These are phyloP conservation scores for Kitagawia praeruptora DNA, from an alignment of 129 eudicot genomes.

Conservation along the genomic window DNA sequence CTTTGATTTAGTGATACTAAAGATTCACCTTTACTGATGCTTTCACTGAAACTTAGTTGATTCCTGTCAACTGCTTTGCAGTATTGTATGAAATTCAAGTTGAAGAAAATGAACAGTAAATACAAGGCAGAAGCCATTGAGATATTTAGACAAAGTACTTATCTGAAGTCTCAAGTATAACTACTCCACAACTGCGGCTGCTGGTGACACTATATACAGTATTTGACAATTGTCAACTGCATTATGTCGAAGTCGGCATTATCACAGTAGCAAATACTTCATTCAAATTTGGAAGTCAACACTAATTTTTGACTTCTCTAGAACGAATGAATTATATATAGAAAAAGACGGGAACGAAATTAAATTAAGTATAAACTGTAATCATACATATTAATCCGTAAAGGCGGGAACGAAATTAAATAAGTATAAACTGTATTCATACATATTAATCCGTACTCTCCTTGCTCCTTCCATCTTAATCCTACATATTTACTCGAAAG, in stretches of 20 bases:
- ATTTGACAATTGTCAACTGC: neutral
- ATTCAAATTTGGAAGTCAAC: neutral
- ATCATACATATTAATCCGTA: neutral
- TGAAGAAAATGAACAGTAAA: constrained; percentile 13
- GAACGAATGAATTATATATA: neutral
- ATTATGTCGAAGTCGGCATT: neutral
- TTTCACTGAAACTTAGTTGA: constrained; percentile 25
- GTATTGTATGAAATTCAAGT: neutral
- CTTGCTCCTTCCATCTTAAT: neutral
- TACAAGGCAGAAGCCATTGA: neutral
- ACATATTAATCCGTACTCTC: neutral
- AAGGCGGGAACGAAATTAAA: neutral
- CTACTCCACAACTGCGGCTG: neutral
- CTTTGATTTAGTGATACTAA: constrained; percentile 34
- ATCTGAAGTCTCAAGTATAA: neutral
- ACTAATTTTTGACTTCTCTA: neutral
- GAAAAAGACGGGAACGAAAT: neutral
- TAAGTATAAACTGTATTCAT: too few relatives aligned
- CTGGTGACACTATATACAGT: neutral
- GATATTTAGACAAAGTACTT: neutral
- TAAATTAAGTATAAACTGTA: neutral
- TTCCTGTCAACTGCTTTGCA: constrained; percentile 20
- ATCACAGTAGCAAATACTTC: neutral
- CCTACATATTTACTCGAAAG: neutral
- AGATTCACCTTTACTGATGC: constrained; percentile 27